Percentiles rank a stretch among this genome's conserved stretches.
Conservation (phyloP, 208 protist species). For the Sergeia podlipaevii region DNA sequence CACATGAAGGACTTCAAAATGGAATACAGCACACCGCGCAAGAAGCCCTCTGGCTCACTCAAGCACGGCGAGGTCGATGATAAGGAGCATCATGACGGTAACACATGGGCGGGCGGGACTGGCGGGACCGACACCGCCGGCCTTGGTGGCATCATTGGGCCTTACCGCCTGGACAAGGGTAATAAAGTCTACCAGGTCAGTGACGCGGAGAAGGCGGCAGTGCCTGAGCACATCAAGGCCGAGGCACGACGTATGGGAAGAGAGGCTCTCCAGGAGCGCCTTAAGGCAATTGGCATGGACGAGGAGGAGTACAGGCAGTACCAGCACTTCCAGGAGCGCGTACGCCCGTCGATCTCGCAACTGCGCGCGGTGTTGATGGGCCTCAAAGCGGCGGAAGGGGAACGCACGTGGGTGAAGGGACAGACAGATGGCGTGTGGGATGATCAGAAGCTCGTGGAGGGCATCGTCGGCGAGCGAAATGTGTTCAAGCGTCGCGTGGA, state of each 20-base stretch:
- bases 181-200: constrained; percentile 83
- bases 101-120: constrained; percentile 91
- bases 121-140: constrained; percentile 85
- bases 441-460: constrained; percentile 90
- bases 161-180: constrained; percentile 89
- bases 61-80: constrained; percentile 92
- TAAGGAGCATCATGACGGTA: constrained; percentile 90
- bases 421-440: constrained; percentile 91
- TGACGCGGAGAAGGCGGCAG: constrained; percentile 83
- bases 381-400: constrained; percentile 79
- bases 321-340: constrained; percentile 49
- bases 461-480: constrained; percentile 86
- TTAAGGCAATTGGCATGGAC: constrained; percentile 75
- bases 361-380: constrained; percentile 69
- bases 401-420: constrained; percentile 81
- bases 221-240: constrained; percentile 72
- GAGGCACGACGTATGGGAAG: constrained; percentile 76
- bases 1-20: constrained; percentile 42
- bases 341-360: constrained; percentile 53
- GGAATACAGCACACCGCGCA: constrained; percentile 65
- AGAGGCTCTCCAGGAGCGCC: constrained; percentile 60
- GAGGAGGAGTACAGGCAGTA: constrained; percentile 64
- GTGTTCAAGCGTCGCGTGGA: constrained; percentile 90
- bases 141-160: constrained; percentile 81
- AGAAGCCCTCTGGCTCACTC: constrained; percentile 63